These are phyloP conservation scores for Camellia oleifera DNA, from an alignment of 179 eudicot genomes.

Conservation along the genomic window DNA sequence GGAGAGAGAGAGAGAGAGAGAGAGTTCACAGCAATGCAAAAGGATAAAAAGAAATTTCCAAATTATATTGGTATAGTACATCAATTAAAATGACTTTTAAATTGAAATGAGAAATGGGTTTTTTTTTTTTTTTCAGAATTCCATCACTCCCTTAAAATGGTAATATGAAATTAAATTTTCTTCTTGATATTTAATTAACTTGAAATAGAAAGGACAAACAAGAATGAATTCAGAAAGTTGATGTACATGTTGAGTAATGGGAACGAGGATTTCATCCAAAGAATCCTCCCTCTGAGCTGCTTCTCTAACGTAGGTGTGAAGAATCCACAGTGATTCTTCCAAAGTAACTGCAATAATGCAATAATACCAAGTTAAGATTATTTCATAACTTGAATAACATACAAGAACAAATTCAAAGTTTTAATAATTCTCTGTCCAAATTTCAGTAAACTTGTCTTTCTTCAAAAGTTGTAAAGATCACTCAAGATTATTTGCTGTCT, in stretches of 20 bases:
- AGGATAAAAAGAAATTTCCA: too few species aligned
- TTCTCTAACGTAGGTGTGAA: constrained; percentile 54
- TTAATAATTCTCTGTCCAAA: background rate
- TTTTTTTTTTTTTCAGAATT: background rate
- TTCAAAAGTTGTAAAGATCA: background rate
- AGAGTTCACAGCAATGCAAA: background rate
- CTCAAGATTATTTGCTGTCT: background rate
- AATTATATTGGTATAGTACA: too few species aligned
- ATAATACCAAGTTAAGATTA: background rate
- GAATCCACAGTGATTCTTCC: constrained; percentile 65
- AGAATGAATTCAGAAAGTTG: background rate
- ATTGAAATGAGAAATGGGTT: background rate
- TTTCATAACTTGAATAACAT: too few species aligned
- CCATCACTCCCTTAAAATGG: background rate
- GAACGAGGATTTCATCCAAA: constrained; percentile 68
- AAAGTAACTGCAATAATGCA: constrained; percentile 44
- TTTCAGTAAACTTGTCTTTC: background rate
- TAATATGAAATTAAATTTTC: background rate
- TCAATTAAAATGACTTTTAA: background rate
- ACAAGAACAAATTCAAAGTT: too few species aligned
- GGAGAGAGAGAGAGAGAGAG: background rate
- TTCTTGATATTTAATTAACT: background rate
- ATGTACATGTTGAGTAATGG: constrained; percentile 66
- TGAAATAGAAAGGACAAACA: background rate
- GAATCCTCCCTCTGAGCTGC: constrained; percentile 46